phyloP scores from a whole-genome alignment of 148 eudicot species.

The Drosera capensis region DNA sequence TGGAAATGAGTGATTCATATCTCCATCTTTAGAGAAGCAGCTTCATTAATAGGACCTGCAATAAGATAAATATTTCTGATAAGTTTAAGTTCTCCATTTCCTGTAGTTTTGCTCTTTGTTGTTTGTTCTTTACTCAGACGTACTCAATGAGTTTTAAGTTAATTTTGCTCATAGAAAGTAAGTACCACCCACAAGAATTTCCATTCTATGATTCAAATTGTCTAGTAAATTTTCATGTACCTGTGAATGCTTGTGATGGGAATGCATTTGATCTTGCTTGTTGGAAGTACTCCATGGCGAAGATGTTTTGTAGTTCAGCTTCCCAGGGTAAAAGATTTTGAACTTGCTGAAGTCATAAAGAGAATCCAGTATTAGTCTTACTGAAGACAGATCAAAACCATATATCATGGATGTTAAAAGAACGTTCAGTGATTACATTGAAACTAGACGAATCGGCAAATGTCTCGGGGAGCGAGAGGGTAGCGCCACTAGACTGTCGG shows the following conservation, averaged over 20 bases:
- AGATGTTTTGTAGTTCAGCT: slow-evolving; percentile 42
- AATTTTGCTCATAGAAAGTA: no score
- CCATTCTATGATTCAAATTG: no score
- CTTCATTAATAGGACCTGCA: slow-evolving; percentile 62
- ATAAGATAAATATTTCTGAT: slow-evolving; percentile 4
- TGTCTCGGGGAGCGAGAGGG: slow-evolving; percentile 44
- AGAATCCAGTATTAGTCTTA: not conserved
- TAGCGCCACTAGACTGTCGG: slow-evolving; percentile 38
- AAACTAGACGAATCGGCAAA: slow-evolving; percentile 47
- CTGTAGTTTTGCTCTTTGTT: not conserved
- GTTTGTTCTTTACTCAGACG: not conserved
- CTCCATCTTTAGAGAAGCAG: slow-evolving; percentile 53
- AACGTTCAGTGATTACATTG: slow-evolving; percentile 28
- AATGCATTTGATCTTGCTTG: slow-evolving; percentile 49
- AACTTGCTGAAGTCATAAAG: slow-evolving; percentile 25
- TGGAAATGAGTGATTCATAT: slow-evolving; percentile 8
- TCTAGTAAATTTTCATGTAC: slow-evolving; percentile 18
- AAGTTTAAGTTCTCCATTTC: not conserved
- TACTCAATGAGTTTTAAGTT: no score
- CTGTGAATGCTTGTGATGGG: slow-evolving; percentile 54
- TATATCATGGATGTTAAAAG: not conserved
- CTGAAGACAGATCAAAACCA: not conserved
- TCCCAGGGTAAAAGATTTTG: slow-evolving; percentile 62
- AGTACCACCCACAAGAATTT: no score
- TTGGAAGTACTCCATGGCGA: slow-evolving; percentile 47